Percentiles rank a stretch among this genome's conserved stretches.
phyloP scores from a whole-genome alignment of 805 yeast genomes.

The Lachancea sp. region DNA sequence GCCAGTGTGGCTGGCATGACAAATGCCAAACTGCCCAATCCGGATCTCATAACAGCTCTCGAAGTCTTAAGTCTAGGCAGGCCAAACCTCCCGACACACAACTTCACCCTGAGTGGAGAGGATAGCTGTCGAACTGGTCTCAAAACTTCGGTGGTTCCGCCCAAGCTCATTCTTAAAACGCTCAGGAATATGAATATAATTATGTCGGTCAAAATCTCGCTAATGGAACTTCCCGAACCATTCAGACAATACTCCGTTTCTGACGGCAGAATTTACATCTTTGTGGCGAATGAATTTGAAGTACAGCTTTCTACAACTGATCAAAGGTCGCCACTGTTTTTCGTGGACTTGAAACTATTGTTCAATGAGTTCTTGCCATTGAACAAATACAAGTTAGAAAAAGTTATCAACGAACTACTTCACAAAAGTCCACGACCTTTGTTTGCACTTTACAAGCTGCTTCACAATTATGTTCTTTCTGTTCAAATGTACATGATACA shows the following conservation, averaged over 20 bases:
- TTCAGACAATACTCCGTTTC: conserved; percentile 58
- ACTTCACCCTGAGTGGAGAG: conserved; percentile 39
- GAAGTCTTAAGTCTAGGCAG: conserved; percentile 75
- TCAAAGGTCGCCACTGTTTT: conserved; percentile 62
- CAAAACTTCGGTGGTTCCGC: conserved; percentile 35
- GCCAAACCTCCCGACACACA: conserved; percentile 66
- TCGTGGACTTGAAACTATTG: conserved; percentile 67
- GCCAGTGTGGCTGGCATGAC: conserved; percentile 54
- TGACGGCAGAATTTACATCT: conserved; percentile 71
- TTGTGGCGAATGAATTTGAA: conserved; percentile 58
- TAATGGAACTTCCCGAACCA: conserved; percentile 56
- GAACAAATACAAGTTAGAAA: conserved; percentile 27
- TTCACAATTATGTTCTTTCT: conserved; percentile 31
- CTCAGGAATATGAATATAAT: conserved; percentile 65
- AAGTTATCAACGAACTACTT: conserved; percentile 29
- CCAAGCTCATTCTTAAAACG: conserved; percentile 52
- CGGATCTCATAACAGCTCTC: conserved; percentile 80
- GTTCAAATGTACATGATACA: conserved; percentile 31
- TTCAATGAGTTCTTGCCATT: conserved; percentile 34
- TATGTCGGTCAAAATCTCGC: conserved; percentile 68
- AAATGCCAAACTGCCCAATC: conserved; percentile 87
- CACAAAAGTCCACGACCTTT: conserved; percentile 27
- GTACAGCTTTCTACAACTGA: conserved; percentile 73
- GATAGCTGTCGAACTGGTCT: conserved; percentile 13
- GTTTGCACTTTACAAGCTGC: conserved; percentile 26